These are phyloP conservation scores for Kwoniella europaea DNA, from an alignment of 768 basidiomycete species.

Conservation along the genomic window DNA sequence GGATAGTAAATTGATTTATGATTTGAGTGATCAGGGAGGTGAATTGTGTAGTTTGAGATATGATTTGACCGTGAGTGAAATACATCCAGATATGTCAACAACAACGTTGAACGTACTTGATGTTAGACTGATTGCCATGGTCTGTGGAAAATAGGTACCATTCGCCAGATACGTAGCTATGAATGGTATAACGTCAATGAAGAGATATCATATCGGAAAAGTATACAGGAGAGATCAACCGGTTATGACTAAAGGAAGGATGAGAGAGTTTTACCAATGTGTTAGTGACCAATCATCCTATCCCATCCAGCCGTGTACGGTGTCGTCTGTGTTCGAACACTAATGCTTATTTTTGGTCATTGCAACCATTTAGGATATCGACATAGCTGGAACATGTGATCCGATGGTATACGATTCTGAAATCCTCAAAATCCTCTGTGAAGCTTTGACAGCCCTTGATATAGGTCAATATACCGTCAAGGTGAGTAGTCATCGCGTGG, in stretches of 20 bases:
- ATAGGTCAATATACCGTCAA: constrained; percentile 95
- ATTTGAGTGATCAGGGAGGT: constrained; percentile 95
- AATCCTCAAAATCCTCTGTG: constrained; percentile 77
- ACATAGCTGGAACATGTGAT: constrained; percentile 90
- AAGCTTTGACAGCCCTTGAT: constrained; percentile 78
- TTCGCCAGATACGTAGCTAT: constrained; percentile 95
- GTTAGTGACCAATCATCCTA: constrained; percentile 61
- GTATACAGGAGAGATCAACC: constrained; percentile 96
- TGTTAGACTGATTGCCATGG: too few species aligned
- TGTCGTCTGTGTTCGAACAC: not conserved
- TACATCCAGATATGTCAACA: not conserved
- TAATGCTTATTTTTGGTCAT: not conserved
- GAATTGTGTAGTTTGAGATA: constrained; percentile 93
- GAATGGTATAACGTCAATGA: constrained; percentile 75
- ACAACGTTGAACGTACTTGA: too few species aligned
- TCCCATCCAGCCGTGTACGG: not conserved
- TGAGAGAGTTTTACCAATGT: constrained; percentile 98
- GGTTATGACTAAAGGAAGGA: constrained; percentile 95
- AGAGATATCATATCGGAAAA: constrained; percentile 98
- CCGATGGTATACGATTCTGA: constrained; percentile 98
- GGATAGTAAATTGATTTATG: constrained; percentile 95
- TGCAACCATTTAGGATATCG: constrained; percentile 73
- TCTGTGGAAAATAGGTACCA: constrained; percentile 64
- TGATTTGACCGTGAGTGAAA: constrained; percentile 79
- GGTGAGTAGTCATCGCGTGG: constrained; percentile 59